Base-by-base conservation (phyloP, 371 early-diverging fungal genomes). In the Mortierella sp. region DNA sequence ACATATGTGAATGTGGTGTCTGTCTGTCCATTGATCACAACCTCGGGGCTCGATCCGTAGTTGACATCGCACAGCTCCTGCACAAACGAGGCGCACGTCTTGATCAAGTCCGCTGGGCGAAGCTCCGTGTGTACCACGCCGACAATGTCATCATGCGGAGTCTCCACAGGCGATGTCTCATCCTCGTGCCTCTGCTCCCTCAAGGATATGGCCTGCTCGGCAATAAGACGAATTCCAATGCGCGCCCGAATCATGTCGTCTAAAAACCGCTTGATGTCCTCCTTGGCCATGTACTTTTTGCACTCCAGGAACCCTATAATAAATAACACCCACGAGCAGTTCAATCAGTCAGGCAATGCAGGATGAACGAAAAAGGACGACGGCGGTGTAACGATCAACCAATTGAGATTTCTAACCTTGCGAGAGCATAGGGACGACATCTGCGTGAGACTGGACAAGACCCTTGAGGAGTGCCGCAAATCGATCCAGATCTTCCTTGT, bases 171-270 rank as follows among this genome's bases (percentile, higher is more conserved):
- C 10, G 67, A 67, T 40, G 10, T 10, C 2, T 83, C 83, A 19
- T 88, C 82, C 54, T 89, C 82, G 48, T 75, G 55, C 28, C 79
- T 57, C 76, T 91, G 93, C 26, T 93, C 90, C 57, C 95, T 92
- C 57, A 99, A 88, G 1, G 97, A 95, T 24, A 98, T 93, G 73
- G 96, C 96, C 86, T 99, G 98, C 83, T 99, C 98, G 57, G 98
- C 98, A 77, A 96, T 95, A 69, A 96, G 89, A 69, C 99, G 95
- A 81, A 98, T 96, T n/a, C 98, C 97, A 76, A 99, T 98, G 34
- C 99, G 96, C 9, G 98, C 96, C 53, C 94, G 92, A 73, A 99
- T 97, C 93, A 98, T 95, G 11, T 94, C 95, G 78, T 98, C 96
- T 74, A 99, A 88, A 83, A 97, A 98, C 16, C 86, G 83, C 6